Base-by-base conservation (phyloP, 768 basidiomycete genomes). In the Gloeostereum incarnatum region DNA sequence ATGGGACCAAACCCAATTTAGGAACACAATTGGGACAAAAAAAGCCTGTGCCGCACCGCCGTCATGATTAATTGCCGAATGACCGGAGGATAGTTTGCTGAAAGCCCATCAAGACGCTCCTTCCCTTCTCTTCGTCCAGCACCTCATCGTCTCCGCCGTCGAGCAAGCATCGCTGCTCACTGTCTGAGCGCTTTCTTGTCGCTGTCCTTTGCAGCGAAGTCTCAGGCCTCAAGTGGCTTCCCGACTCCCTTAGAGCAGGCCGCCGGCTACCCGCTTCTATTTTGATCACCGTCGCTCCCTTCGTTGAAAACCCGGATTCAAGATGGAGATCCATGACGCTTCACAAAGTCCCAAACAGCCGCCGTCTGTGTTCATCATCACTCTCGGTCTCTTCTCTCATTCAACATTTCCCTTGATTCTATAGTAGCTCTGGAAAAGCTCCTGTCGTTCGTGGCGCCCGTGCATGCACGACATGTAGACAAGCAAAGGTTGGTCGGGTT, bases 401-500 rank as follows among this genome's bases (percentile, higher is more conserved):
- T 52, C 31, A 42, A 38, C 33, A 38, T 39, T 44, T 40, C 25
- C 43, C 31, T 14, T 47, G n/a, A n/a, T 35, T 38, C 41, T 31
- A 29, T n/a, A 20, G 16, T 32, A 26, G 6, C 18, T 26, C 34
- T n/a, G n/a, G n/a, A 44, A 73, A 73, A 53, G 43, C 66, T 10
- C 71, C 68, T 38, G 68, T 73, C 35, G 61, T 71, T 35, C 63
- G 73, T 34, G 73, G 73, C 32, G 72, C 73, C 21, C 60, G 73
- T 23, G 87, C 87, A 13, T 91, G 87, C 55, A 88, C 82, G 27
- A 85, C 88, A 48, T 91, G 87, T 57, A 77, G 86, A 31, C 72
- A 76, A 38, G 86, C 87, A 45, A 90, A 90, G 75, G 87, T 81
- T 47, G 37, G 45, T n/a, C 39, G 26, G 29, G 17, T 42, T 37